Conservation (phyloP, 1,284 basidiomycete species). For the Testicularia cyperi region DNA sequence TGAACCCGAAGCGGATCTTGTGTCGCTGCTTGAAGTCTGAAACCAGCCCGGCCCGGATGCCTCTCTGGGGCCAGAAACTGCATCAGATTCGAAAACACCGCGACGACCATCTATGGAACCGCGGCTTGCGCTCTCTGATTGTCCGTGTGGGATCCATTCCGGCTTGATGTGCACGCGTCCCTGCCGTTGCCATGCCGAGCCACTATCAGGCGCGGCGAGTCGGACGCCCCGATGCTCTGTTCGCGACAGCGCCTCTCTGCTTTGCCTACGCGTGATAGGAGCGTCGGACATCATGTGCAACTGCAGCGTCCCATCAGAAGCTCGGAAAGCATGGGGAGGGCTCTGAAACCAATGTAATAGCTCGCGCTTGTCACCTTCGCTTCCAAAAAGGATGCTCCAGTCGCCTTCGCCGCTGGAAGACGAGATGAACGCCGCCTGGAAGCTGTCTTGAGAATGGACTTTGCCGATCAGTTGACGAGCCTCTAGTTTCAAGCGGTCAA, state of each 20-base stretch:
- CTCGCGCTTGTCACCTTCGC: conserved; percentile 24
- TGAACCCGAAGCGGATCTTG: conserved; percentile 9
- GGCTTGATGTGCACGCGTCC: conserved; percentile 10
- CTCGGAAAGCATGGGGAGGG: conserved; percentile 12
- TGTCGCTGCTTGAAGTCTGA: conserved; percentile 25
- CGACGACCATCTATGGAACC: too few species aligned
- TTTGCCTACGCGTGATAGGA: conserved; percentile 8
- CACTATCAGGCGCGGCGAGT: conserved; percentile 11
- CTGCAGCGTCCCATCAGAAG: conserved; percentile 12
- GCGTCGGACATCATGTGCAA: conserved; percentile 4
- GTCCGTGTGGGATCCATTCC: conserved; percentile 16
- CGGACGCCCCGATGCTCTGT: conserved; percentile 22
- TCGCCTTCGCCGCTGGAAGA: conserved; percentile 3
- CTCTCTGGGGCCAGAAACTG: not conserved
- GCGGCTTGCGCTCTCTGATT: conserved; percentile 3
- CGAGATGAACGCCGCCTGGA: conserved; percentile 13
- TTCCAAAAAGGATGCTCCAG: conserved; percentile 25
- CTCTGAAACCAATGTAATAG: conserved; percentile 14
- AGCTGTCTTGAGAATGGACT: conserved; percentile 12
- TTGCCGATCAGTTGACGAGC: conserved; percentile 22
- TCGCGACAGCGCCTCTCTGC: conserved; percentile 7
- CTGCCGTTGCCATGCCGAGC: conserved; percentile 12
- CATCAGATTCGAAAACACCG: too few species aligned
- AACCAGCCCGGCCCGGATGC: conserved; percentile 30
- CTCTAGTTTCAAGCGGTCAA: conserved; percentile 25